Percentiles rank a stretch among this genome's conserved stretches.
phyloP scores from a whole-genome alignment of 2,329 filamentous ascomycete genomes.

The Sordariomycetes sp. region DNA sequence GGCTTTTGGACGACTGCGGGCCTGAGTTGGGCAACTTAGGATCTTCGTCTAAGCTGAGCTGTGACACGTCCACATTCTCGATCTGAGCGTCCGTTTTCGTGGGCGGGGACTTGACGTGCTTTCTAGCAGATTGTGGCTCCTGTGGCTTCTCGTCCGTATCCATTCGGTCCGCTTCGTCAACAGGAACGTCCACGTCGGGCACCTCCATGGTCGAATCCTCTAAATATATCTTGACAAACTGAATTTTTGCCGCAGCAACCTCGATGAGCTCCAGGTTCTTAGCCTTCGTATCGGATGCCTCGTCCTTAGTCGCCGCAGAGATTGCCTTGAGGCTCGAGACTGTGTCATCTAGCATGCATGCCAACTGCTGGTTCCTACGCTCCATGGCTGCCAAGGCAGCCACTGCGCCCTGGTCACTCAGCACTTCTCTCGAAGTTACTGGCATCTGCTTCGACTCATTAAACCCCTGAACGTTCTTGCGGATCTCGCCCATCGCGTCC shows the following conservation, averaged over 20 bases:
- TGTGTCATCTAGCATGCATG: conserved; percentile 58
- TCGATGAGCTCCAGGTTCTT: conserved; percentile 46
- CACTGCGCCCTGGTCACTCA: conserved; percentile 22
- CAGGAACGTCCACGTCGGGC: conserved; percentile 17
- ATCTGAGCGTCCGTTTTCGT: neutral
- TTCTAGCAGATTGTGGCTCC: neutral
- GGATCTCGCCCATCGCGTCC: conserved; percentile 73
- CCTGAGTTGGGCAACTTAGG: too few species aligned
- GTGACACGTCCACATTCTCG: neutral
- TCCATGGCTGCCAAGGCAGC: conserved; percentile 44
- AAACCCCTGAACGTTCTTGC: conserved; percentile 62
- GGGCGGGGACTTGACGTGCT: neutral
- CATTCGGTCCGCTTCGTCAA: conserved; percentile 5
- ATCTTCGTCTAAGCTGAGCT: neutral
- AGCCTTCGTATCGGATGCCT: conserved; percentile 39
- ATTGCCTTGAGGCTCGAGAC: conserved; percentile 53
- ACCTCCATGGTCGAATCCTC: conserved; percentile 48
- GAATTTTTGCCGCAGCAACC: conserved; percentile 50
- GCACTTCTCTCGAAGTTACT: conserved; percentile 23
- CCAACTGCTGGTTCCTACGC: conserved; percentile 56
- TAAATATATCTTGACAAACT: conserved; percentile 54
- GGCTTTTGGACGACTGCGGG: too few species aligned
- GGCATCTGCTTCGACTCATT: conserved; percentile 44
- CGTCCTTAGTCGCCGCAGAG: conserved; percentile 38
- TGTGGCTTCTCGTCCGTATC: neutral